Base-by-base conservation (phyloP, 2,329 filamentous ascomycete species). In the Paracoccidioides brasiliensis region DNA sequence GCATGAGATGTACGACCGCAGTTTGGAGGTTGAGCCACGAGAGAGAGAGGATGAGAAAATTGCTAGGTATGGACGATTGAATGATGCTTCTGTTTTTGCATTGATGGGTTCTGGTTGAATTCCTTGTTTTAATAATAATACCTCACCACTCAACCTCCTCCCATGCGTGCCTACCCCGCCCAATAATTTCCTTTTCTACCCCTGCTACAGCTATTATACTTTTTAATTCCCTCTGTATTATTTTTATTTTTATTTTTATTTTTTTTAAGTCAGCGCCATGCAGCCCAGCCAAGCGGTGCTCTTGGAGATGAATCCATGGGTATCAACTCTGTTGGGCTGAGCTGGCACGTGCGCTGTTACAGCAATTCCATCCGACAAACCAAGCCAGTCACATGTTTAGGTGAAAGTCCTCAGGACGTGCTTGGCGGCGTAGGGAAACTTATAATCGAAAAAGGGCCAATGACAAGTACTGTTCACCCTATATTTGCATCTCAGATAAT, bases 1-100 rank as follows among this genome's bases (percentile, higher is more conserved):
- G 60, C 90, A 97, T 71, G 91, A 97, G 77, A 97, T 97, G 93
- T 98, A 97, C 76, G 90, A 97, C 72, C 90, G 90, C 78, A 95
- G 90, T 74, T 77, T 98, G 74, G 80, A 85, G 66, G 84, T 98
- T 58, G 93, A 98, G 71, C 93, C 93, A 60, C 82, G 93, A 66
- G 93, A 98, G 76, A 82, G 93, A 65, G 93, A 98, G 76, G 93
- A 98, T 69, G 93, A 98, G 76, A 97, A 97, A 80, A 97, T 98
- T 78, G 91, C 95, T 69, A 94, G 93, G 90, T 95, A 61, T 58
- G 60, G 53, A 55, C 56, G 54, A 58, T 52, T 55, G 40, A 54
- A 61, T 54, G 59, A 61, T 42, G 56, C 59, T 51, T 55, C 56
- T 43, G 48, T 58, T 42, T 59, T 59, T 58, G 59, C 59, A 37